phyloP scores from a whole-genome alignment of 176 grass and related monocot species.

The Thinopyrum elongatum region DNA sequence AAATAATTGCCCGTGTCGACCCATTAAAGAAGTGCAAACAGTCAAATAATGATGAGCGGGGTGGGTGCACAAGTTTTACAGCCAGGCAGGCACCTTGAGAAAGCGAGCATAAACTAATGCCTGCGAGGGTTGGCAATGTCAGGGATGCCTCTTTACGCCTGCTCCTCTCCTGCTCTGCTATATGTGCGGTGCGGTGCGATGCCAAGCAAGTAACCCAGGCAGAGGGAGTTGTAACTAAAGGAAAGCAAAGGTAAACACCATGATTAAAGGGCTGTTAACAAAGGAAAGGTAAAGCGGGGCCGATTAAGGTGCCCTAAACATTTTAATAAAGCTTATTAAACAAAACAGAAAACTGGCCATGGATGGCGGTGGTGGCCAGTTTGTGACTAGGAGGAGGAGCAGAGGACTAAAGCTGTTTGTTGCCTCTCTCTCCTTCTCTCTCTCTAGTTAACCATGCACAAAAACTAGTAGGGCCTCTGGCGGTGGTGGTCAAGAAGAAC shows the following conservation, averaged over 20 bases:
- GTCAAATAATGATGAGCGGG: conserved; percentile 62
- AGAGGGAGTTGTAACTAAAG: conserved; percentile 20
- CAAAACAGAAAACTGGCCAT: neutral
- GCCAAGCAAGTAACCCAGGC: conserved; percentile 18
- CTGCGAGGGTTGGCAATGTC: conserved; percentile 58
- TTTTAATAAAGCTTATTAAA: conserved; percentile 29
- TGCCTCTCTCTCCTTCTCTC: neutral
- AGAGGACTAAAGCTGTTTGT: conserved; percentile 31
- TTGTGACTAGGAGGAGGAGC: conserved; percentile 1
- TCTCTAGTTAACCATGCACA: conserved; percentile 20
- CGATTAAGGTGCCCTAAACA: conserved; percentile 32
- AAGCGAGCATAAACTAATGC: conserved; percentile 53
- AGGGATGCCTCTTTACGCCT: conserved; percentile 61
- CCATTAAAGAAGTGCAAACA: conserved; percentile 37
- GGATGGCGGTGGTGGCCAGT: conserved; percentile 19
- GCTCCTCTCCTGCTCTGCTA: neutral
- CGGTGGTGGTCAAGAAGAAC: conserved; percentile 35
- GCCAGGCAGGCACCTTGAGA: conserved; percentile 53
- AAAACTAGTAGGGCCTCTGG: neutral
- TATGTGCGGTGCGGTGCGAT: neutral
- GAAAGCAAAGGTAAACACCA: conserved; percentile 74
- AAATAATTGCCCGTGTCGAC: conserved; percentile 59
- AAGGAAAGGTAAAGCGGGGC: conserved; percentile 54
- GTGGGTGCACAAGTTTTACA: conserved; percentile 62
- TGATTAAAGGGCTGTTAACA: conserved; percentile 68